phyloP scores from a whole-genome alignment of 805 yeast genomes.

The Suhomyces pyralidae region DNA sequence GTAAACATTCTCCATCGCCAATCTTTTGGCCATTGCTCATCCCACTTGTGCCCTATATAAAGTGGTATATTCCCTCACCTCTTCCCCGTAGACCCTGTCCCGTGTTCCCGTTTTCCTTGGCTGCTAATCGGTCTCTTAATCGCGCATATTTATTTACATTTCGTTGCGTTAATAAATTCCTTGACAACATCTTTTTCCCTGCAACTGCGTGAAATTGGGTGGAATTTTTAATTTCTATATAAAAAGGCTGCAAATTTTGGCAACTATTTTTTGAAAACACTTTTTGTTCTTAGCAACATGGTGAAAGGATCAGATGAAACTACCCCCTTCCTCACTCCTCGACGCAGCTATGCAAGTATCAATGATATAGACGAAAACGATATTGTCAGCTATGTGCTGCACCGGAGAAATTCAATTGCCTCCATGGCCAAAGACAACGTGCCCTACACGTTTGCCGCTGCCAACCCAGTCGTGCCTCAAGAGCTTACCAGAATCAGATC shows the following conservation, averaged over 20 bases:
- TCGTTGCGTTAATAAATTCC: not conserved
- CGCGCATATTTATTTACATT: not conserved
- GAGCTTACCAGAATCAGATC: conserved; percentile 14
- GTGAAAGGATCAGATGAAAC: conserved; percentile 4
- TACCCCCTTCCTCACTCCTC: conserved; percentile 7
- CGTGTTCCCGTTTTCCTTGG: not conserved
- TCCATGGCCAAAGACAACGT: conserved; percentile 24
- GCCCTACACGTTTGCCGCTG: conserved; percentile 12
- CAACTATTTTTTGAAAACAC: not conserved
- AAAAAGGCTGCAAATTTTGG: not conserved
- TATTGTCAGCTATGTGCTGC: conserved; percentile 37
- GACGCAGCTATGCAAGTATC: conserved; percentile 3
- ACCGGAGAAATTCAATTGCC: conserved; percentile 37
- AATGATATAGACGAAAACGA: conserved; percentile 31
- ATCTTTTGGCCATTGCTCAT: not conserved
- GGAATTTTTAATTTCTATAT: not conserved
- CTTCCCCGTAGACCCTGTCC: not conserved
- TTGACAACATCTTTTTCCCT: not conserved
- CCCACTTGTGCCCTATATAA: not conserved
- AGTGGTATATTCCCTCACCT: not conserved
- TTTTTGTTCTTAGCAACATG: not conserved
- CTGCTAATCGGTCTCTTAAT: not conserved
- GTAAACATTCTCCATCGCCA: not conserved
- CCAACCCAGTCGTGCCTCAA: conserved; percentile 12
- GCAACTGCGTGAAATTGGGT: not conserved